Conservation (phyloP, 2,329 filamentous ascomycete genomes). For the Penicillium sp. region DNA sequence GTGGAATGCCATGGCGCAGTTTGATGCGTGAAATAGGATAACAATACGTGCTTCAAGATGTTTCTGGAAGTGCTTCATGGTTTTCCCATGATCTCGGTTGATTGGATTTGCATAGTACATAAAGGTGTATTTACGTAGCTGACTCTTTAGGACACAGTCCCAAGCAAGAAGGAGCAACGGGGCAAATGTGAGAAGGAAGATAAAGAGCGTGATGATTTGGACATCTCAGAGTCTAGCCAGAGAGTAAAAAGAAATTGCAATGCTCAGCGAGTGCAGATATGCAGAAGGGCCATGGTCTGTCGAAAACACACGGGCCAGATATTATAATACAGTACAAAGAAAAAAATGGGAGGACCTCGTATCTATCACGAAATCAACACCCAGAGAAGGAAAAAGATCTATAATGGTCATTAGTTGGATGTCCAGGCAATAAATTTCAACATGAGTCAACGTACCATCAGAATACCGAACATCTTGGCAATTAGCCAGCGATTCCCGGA, state of each 20-base stretch:
- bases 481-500: conserved; percentile 95
- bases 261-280: conserved; percentile 16
- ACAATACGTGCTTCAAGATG: not conserved
- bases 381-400: conserved; percentile 79
- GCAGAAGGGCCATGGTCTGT: conserved; percentile 20
- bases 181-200: conserved; percentile 2
- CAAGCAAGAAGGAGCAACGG: conserved; percentile 3
- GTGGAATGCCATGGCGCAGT: conserved; percentile 17
- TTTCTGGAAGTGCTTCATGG: not conserved
- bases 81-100: not conserved
- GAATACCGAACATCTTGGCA: conserved; percentile 73
- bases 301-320: conserved; percentile 17
- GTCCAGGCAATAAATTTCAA: not conserved
- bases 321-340: conserved; percentile 35
- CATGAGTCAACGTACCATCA: conserved; percentile 61
- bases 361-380: conserved; percentile 56
- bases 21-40: conserved; percentile 2
- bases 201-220: conserved; percentile 9
- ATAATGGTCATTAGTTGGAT: conserved; percentile 3
- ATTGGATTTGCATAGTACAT: conserved; percentile 16
- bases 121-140: conserved; percentile 19
- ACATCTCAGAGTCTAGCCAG: conserved; percentile 26
- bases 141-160: conserved; percentile 19
- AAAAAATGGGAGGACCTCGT: conserved; percentile 7
- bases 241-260: conserved; percentile 14